Base-by-base conservation (phyloP, 1,139 yeast genomes). In the Saccharomyces hybrid region DNA sequence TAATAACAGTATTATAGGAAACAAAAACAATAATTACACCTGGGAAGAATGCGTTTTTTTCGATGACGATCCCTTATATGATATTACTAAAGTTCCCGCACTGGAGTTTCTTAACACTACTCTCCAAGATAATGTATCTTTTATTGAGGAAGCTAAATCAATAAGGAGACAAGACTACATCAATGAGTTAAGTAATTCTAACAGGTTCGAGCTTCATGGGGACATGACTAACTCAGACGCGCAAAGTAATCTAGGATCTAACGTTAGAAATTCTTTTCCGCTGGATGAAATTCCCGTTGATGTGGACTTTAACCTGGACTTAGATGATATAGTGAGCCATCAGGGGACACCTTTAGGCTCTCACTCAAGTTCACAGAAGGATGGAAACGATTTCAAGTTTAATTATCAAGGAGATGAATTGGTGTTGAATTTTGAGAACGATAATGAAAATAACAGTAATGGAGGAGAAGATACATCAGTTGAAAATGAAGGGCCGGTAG, bases 91-190 rank as follows among this genome's bases (percentile, higher is more conserved):
- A 29, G 54, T 62, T 29, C 42, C 53, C 13, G 51, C 50, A 6
- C 57, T 65, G 47, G 60, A 49, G 5, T 54, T 58, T n/a, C 44
- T 59, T n/a, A 53, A 49, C 13, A 50, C 49, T n/a, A 49, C 13
- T 13, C 42, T 49, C n/a, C 29, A 25, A 5, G 42, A 42, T 19
- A 44, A 14, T 3, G 25, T 38, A 11, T 25, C 54, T 13, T 46
- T 26, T 27, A 23, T 8, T 27, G 49, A 46, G 8, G 55, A 59
- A 23, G 56, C 60, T 23, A 29, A 50, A 23, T 53, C 55, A 3
- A 67, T 68, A 25, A 64, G 62, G 46, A 60, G 60, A 41, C 63
- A 58, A 11, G 72, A 68, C 49, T 60, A 63, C 42, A 49, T 68
- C 52, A 63, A 57, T 38, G 72, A 68, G 54, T 41, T 67, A 25